Conservation (phyloP, 257 asterid genomes). For the Prunella vulgaris region DNA sequence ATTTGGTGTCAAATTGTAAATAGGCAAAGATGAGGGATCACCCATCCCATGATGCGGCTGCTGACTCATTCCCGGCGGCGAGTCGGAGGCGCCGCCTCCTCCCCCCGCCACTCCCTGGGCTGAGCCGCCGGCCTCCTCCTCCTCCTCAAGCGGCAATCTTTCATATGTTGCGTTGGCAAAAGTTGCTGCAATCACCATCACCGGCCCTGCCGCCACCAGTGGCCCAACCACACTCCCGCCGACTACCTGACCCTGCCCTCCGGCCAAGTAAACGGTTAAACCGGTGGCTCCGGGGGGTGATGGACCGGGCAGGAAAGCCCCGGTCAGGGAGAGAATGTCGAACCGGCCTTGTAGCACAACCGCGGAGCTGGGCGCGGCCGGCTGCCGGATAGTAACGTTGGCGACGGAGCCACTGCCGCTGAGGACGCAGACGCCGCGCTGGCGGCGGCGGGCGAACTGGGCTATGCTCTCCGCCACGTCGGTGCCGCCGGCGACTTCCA, state of each 20-base stretch:
- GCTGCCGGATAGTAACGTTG: constrained; percentile 39
- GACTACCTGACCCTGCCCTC: constrained; percentile 40
- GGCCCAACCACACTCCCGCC: constrained; percentile 46
- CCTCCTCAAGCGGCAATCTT: constrained; percentile 41
- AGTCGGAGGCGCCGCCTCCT: constrained; percentile 18
- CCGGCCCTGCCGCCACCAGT: constrained; percentile 39
- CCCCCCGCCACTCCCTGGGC: constrained; percentile 11
- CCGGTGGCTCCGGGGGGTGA: constrained; percentile 42
- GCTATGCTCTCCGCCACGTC: constrained; percentile 50
- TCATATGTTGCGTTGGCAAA: constrained; percentile 41
- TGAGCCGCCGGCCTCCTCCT: constrained; percentile 33
- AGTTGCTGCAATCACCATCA: constrained; percentile 40
- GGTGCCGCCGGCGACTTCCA: constrained; percentile 37
- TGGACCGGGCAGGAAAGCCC: constrained; percentile 42
- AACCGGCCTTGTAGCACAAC: constrained; percentile 40
- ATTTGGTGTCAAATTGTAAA: constrained; percentile 40
- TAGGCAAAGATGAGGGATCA: constrained; percentile 33
- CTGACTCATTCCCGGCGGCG: constrained; percentile 27
- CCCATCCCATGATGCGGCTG: constrained; percentile 24
- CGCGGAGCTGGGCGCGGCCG: constrained; percentile 33
- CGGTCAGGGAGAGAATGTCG: constrained; percentile 35
- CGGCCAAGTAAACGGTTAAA: constrained; percentile 31
- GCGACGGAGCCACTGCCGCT: constrained; percentile 40
- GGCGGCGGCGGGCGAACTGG: constrained; percentile 40
- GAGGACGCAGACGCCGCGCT: constrained; percentile 41